Percentiles rank a stretch among this genome's conserved stretches.
Evolutionary conservation across 139 green algal genomes (phyloP).

Genomic region (Auxenochlorella pyrenoidosa): DNA sequence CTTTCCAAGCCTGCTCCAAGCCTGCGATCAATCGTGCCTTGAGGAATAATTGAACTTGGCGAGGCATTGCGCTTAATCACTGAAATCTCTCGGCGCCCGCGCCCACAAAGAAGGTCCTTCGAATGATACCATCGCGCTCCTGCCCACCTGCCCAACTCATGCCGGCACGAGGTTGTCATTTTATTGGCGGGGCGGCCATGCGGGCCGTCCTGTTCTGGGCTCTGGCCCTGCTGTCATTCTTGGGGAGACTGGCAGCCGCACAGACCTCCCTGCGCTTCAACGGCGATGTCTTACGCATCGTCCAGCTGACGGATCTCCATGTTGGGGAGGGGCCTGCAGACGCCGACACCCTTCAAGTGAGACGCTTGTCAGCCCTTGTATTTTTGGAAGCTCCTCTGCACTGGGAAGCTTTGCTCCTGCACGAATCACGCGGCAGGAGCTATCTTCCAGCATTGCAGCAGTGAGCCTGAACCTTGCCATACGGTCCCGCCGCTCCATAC

Average conservation of each 20-base stretch:
- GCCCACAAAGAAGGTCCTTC: too few relatives aligned
- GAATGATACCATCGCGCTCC: not conserved
- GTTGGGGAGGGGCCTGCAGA: not conserved
- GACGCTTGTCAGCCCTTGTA: not conserved
- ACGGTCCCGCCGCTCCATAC: too few relatives aligned
- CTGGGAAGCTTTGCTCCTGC: not conserved
- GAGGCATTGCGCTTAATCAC: too few relatives aligned
- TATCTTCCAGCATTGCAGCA: not conserved
- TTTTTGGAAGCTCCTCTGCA: too few relatives aligned
- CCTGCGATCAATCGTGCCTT: too few relatives aligned
- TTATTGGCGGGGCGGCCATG: too few relatives aligned
- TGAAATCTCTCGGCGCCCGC: too few relatives aligned
- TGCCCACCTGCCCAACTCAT: not conserved
- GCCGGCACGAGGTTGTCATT: not conserved
- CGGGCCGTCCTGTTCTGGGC: too few relatives aligned
- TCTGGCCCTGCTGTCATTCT: not conserved
- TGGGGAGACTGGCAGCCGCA: not conserved
- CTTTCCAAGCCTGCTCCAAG: too few relatives aligned
- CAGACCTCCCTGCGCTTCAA: not conserved
- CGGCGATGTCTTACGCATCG: conserved; percentile 4
- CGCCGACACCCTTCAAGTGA: not conserved
- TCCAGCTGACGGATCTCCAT: conserved; percentile 40
- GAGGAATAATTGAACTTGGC: too few relatives aligned
- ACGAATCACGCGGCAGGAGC: not conserved
- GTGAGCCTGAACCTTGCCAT: too few relatives aligned